Conservation (phyloP, 495 filamentous ascomycete species). For the Xylaria longipes region DNA sequence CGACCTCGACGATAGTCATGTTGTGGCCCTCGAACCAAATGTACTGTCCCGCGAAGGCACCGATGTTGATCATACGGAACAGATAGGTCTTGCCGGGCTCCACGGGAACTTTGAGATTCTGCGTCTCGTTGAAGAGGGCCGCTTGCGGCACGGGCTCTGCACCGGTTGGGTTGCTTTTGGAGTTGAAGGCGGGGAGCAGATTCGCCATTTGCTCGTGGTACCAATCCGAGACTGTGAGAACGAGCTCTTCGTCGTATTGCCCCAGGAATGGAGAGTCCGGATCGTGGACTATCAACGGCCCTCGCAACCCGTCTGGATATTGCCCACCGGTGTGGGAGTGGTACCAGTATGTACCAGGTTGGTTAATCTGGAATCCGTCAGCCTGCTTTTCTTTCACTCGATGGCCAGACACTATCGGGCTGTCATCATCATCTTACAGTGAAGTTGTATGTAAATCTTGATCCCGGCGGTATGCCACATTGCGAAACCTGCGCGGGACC, state of each 20-base stretch:
- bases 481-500: constrained; percentile 71
- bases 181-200: constrained; percentile 63
- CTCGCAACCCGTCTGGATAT: constrained; percentile 79
- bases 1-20: constrained; percentile 63
- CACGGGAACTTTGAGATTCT: constrained; percentile 57
- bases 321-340: constrained; percentile 73
- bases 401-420: background rate
- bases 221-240: constrained; percentile 72
- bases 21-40: constrained; percentile 79
- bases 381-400: background rate
- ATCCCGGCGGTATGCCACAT: constrained; percentile 69
- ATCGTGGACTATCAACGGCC: constrained; percentile 75
- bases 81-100: constrained; percentile 80
- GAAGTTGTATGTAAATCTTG: constrained; percentile 76
- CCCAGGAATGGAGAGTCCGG: constrained; percentile 63
- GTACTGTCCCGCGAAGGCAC: constrained; percentile 71
- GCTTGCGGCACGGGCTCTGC: constrained; percentile 71
- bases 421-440: constrained; percentile 56
- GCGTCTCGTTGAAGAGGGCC: constrained; percentile 73
- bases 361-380: constrained; percentile 55
- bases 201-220: constrained; percentile 66
- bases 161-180: constrained; percentile 63
- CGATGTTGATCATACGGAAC: constrained; percentile 75
- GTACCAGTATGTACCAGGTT: constrained; percentile 85
- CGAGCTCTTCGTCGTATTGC: constrained; percentile 70